These are phyloP conservation scores for Curvularia sp. DNA, from an alignment of 2,329 filamentous ascomycete species.

Conservation along the genomic window DNA sequence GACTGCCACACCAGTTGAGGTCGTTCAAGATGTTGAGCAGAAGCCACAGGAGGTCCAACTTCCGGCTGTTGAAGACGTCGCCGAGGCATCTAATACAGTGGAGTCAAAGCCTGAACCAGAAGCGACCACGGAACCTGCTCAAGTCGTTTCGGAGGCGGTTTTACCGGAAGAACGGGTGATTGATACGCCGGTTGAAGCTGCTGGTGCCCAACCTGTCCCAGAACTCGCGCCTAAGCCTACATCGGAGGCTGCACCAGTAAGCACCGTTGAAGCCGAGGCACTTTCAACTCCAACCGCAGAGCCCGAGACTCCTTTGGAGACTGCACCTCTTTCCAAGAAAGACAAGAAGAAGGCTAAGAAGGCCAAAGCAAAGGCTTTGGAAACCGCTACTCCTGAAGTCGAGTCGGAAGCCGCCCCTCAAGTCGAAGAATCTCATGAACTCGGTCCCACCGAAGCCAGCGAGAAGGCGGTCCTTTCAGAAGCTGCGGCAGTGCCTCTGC, in stretches of 20 bases:
- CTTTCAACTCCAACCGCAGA: not conserved
- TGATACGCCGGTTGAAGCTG: not conserved
- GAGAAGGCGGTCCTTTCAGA: not conserved
- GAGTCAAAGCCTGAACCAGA: not conserved
- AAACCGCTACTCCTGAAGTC: slow-evolving; percentile 17
- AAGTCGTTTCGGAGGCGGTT: slow-evolving; percentile 18
- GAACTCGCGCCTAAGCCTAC: slow-evolving; percentile 2
- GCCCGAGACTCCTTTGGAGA: slow-evolving; percentile 2
- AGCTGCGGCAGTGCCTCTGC: not conserved
- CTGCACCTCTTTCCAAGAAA: slow-evolving; percentile 28
- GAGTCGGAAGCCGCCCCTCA: slow-evolving; percentile 14
- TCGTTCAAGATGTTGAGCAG: slow-evolving; percentile 12
- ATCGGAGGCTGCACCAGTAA: slow-evolving; percentile 1
- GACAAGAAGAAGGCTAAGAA: slow-evolving; percentile 44
- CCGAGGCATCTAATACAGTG: not conserved
- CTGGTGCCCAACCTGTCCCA: not conserved
- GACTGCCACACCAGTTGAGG: slow-evolving; percentile 16
- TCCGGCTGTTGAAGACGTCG: slow-evolving; percentile 1
- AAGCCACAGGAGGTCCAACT: slow-evolving; percentile 3
- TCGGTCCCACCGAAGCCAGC: not conserved
- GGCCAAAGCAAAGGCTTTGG: slow-evolving; percentile 29
- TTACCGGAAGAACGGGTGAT: slow-evolving; percentile 8
- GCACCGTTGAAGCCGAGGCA: slow-evolving; percentile 5
- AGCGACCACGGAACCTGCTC: slow-evolving; percentile 2
- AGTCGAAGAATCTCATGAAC: slow-evolving; percentile 7